Evolutionary conservation across 176 grass and related monocot species (phyloP).

Genomic region (Phragmites australis): DNA sequence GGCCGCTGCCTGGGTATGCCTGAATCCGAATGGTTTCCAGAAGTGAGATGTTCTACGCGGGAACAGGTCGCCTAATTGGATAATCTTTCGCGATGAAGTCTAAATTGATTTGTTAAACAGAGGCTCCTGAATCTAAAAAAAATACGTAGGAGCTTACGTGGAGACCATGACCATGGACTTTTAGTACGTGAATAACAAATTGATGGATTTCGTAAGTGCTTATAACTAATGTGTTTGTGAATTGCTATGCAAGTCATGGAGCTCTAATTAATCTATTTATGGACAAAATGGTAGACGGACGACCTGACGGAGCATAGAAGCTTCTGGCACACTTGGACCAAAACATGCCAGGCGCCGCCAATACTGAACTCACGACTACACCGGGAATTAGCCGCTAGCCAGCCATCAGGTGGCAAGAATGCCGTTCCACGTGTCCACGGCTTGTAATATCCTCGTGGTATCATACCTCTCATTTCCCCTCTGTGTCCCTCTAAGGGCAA

Average conservation of each 20-base stretch:
- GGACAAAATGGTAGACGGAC: neutral
- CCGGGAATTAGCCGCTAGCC: neutral
- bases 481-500: too few species aligned
- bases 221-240: slow-evolving; percentile 15
- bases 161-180: neutral
- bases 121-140: neutral
- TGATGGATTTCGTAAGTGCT: neutral
- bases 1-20: neutral
- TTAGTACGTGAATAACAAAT: neutral
- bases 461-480: too few species aligned
- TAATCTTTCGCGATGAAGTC: neutral
- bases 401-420: neutral
- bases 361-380: neutral
- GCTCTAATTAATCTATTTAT: neutral
- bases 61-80: slow-evolving; percentile 13
- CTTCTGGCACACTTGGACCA: neutral
- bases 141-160: slow-evolving; percentile 30
- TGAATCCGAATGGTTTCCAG: neutral
- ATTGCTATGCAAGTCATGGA: neutral
- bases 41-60: neutral
- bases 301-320: slow-evolving; percentile 10
- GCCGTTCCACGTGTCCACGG: neutral
- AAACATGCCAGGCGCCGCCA: neutral
- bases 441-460: too few species aligned
- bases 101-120: slow-evolving; percentile 16